Base-by-base conservation (phyloP, 2,329 filamentous ascomycete genomes). In the Penicillium digitatum region DNA sequence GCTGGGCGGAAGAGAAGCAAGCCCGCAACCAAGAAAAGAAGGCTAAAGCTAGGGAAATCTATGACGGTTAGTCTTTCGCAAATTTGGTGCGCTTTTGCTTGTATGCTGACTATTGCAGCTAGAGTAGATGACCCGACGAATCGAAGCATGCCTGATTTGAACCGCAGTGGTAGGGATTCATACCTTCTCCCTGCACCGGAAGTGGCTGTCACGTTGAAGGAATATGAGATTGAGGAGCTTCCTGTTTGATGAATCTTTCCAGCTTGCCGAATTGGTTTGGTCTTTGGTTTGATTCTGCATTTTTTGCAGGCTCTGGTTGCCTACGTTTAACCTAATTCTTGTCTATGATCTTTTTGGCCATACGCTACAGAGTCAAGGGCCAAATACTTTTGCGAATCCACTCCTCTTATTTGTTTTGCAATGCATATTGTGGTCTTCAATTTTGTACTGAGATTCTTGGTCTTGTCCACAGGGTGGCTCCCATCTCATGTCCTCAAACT, bases 1-100 rank as follows among this genome's bases (percentile, higher is more conserved):
- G 85, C 20, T 89, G 86, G 86, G 69, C 76, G 7, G 76, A 83
- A 22, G 86, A 88, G 62, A 78, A 80, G 18, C 70, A 68, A 38
- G 67, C 69, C 22, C 69, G 74, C 5, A 58, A 66, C 2, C 62
- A 73, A n/a, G 67, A 71, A 50, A 72, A 65, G 57, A 65, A 71
- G 53, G 69, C 69, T 12, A 72, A 70, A 48, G 72, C 72, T 3
- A 65, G 67, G 22, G 75, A 76, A 53, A 66, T 76, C 9, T 71
- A 69, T 35, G 57, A 62, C 45, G 69, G 73, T 72, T 61, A 60
- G 66, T 55, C 8, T 31, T 18, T 24, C n/a, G 14, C 32, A 39
- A 32, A 12, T 6, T 24, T 22, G 12, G 12, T 9, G 12, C 3
- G 14, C 3, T 24, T 5, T 18, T 22, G 16, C 7, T 46, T 8